These are phyloP conservation scores for Malassezia japonica DNA, from an alignment of 1,284 basidiomycete species.

Conservation along the genomic window DNA sequence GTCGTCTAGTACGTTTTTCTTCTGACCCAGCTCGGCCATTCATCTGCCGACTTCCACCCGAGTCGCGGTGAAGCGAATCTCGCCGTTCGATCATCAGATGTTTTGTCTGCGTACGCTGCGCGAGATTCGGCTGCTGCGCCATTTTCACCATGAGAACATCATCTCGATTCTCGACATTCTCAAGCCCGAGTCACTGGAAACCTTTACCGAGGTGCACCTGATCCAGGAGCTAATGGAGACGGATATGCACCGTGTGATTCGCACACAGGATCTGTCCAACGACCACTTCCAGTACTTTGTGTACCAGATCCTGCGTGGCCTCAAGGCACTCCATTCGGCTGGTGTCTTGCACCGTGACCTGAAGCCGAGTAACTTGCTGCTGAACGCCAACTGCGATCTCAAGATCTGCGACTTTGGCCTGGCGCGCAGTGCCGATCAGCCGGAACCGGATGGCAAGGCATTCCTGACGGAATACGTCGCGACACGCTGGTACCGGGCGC, in stretches of 20 bases:
- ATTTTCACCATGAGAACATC: conserved; percentile 47
- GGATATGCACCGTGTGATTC: conserved; percentile 46
- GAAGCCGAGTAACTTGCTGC: conserved; percentile 41
- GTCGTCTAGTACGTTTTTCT: conserved; percentile 44
- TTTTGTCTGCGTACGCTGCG: conserved; percentile 46
- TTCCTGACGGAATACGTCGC: conserved; percentile 49
- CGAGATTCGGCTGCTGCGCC: conserved; percentile 45
- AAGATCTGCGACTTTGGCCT: conserved; percentile 49
- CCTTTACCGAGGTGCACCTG: conserved; percentile 84
- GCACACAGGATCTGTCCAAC: conserved; percentile 51
- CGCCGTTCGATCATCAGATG: conserved; percentile 48
- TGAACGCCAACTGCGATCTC: conserved; percentile 46
- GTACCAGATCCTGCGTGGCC: conserved; percentile 57
- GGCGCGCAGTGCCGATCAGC: conserved; percentile 41
- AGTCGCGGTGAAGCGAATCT: conserved; percentile 51
- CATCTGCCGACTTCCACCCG: conserved; percentile 42
- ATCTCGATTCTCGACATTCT: conserved; percentile 36
- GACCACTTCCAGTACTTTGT: conserved; percentile 93
- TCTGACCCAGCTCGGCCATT: conserved; percentile 39
- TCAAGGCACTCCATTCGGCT: conserved; percentile 47
- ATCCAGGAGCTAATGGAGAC: conserved; percentile 53
- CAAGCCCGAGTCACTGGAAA: conserved; percentile 57
- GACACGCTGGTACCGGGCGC: conserved; percentile 46
- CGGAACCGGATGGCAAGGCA: conserved; percentile 40
- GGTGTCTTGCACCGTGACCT: conserved; percentile 46